phyloP scores from a whole-genome alignment of 345 rosid species.

The Turnera subulata region DNA sequence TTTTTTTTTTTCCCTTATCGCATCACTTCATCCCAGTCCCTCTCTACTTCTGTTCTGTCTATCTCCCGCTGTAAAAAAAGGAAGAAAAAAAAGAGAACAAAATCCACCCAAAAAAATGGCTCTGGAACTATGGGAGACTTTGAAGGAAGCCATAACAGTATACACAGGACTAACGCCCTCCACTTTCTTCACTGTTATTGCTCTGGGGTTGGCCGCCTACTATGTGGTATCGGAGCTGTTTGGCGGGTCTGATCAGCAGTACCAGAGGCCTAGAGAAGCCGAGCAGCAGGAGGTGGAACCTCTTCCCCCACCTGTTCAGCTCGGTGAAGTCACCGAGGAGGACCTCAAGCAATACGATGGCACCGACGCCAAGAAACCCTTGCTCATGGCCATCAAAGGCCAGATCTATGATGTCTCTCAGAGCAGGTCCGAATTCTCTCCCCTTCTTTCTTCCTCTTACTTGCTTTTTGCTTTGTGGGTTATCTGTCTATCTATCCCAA shows the following conservation, averaged over 20 bases:
- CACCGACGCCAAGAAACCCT: constrained; percentile 70
- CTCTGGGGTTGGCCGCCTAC: constrained; percentile 65
- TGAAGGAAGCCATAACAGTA: constrained; percentile 69
- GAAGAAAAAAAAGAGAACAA: too few relatives aligned
- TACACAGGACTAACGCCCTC: constrained; percentile 93
- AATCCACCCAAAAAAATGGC: constrained; percentile 42
- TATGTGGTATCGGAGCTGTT: constrained; percentile 61
- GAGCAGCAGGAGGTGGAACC: constrained; percentile 68
- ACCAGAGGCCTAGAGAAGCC: constrained; percentile 37
- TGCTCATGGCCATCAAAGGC: constrained; percentile 97
- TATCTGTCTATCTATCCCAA: background rate
- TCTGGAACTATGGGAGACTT: constrained; percentile 78
- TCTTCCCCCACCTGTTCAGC: constrained; percentile 78
- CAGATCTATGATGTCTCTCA: constrained; percentile 99
- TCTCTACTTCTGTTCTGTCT: background rate
- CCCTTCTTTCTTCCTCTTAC: background rate
- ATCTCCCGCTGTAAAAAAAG: too few relatives aligned
- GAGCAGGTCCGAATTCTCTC: constrained; percentile 93
- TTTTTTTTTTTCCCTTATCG: too few relatives aligned
- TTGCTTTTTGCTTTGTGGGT: background rate
- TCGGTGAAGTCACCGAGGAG: constrained; percentile 82
- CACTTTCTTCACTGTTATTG: constrained; percentile 64
- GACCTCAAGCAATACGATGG: constrained; percentile 88
- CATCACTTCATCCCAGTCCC: too few relatives aligned
- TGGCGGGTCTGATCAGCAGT: constrained; percentile 44